Evolutionary conservation across 805 yeast species (phyloP), one percentile per base, ranked within the genome.

Genomic region (Myxozyma sirexii): DNA sequence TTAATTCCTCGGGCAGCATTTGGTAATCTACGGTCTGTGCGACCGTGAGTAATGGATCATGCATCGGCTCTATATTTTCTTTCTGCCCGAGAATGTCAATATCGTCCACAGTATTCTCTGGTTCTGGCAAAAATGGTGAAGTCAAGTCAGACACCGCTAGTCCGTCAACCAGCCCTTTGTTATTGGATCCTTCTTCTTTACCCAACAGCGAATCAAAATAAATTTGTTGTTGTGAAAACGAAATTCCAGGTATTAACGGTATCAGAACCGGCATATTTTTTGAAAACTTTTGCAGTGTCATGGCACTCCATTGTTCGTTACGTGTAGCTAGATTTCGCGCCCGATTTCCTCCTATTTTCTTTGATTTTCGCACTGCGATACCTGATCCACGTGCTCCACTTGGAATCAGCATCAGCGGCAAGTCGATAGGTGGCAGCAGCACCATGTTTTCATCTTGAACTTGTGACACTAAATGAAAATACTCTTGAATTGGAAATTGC

Each of bases 261-360:
- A 72, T 76, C 27, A 73, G 63, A 1, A 74, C 54, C 17, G 60
- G 56, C 29, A 54, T 38, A 4, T 53, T 27, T 19, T 49, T 52
- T 10, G 59, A 62, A 27, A 57, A 49, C 19, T 17, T 50, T 29
- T 56, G 57, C 31, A 59, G 23, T 17, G 69, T 65, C 53, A 55
- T 59, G 15, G 62, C 55, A 44, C 73, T 51, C 79, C 79, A 76
- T 24, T 51, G 58, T 45, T 65, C 66, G 10, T 75, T 67, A 15
- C 80, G 67, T 15, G 45, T 21, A n/a, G 67, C 59, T 77, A 77
- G 74, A 54, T 75, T 75, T 29, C 69, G 67, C 17, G 67, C 59
- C 41, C 79, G 64, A 62, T 77, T 76, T 27, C 65, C 64, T 6
- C 79, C 80, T 19, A 63, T 51, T n/a, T 48, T 45, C 42, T 35